Base-by-base conservation (phyloP, 208 protist species). In the Trypanosomatidae sp. region DNA sequence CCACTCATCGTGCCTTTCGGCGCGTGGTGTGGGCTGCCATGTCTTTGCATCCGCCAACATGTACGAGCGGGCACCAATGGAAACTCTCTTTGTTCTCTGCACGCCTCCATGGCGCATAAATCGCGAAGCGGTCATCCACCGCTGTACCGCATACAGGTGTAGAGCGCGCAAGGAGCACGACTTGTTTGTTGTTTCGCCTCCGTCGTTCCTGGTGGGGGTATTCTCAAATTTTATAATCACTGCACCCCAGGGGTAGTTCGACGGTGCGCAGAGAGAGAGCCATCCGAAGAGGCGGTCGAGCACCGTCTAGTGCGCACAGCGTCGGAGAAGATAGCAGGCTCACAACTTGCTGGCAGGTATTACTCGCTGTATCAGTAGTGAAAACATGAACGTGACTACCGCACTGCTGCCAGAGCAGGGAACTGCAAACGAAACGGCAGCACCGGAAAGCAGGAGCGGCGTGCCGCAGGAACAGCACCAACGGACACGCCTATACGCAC, bases 401-500 rank as follows among this genome's bases (percentile, higher is more conserved):
- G 33, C 36, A 25, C 60, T n/a, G 19, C 3, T 65, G 39, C 17
- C 60, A 65, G 60, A 28, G 19, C 12, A 28, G 22, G 28, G 19
- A 4, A 22, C 39, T 65, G 17, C 22, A 25, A 46, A 30, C 22
- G n/a, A 8, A 22, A 17, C 39, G 17, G 19, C 39, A 19, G 33
- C 39, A 19, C 39, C 39, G 6, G 8, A 7, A 65, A 65, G 6
- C 60, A 65, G 36, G 1, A 65, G 22, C 17, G 13, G 36, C 60
- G 25, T n/a, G 64, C 64, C 30, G 46, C 64, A 50, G n/a, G 25
- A 30, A 68, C 64, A 41, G 64, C 41, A 25, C n/a, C 22, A 30
- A 12, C 64, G 10, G 25, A 9, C 3, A n/a, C 70, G 46, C 10
- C 55, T 12, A 36, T 75, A 75, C n/a, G 60, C 49, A 49, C 71